These are phyloP conservation scores for Hanseniaspora occidentalis DNA, from an alignment of 805 yeast genomes.

Conservation along the genomic window DNA sequence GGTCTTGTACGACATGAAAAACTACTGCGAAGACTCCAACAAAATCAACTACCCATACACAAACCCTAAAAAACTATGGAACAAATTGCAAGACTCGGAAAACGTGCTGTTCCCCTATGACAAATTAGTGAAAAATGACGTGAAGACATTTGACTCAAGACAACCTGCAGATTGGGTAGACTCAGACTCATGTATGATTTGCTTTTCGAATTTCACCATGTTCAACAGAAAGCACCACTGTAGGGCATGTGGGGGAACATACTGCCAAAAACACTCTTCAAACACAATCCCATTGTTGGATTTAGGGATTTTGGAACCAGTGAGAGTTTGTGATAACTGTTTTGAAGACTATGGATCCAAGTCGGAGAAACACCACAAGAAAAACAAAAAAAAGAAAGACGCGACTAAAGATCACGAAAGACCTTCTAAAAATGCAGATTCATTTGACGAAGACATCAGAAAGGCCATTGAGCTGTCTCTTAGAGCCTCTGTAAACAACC, in stretches of 20 bases:
- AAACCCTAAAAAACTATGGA: conserved; percentile 4
- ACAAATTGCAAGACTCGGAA: conserved; percentile 5
- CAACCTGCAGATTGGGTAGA: conserved; percentile 98
- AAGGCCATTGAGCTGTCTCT: conserved; percentile 72
- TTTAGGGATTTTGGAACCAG: conserved; percentile 78
- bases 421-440: conserved; percentile 14
- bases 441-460: conserved; percentile 42
- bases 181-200: conserved; percentile 88
- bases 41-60: conserved; percentile 5
- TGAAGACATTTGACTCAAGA: conserved; percentile 64
- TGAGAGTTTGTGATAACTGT: conserved; percentile 90
- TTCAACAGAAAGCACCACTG: conserved; percentile 92
- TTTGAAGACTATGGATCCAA: conserved; percentile 43
- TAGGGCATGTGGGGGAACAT: conserved; percentile 94
- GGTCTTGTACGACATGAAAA: conserved; percentile 4
- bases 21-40: conserved; percentile 1
- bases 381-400: conserved; percentile 11
- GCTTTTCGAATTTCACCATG: conserved; percentile 68
- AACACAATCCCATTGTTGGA: conserved; percentile 61
- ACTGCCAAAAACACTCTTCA: conserved; percentile 74
- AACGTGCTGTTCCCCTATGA: conserved; percentile 1
- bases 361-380: conserved; percentile 15
- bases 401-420: conserved; percentile 15
- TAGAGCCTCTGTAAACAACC: conserved; percentile 8
- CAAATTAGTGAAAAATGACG: conserved; percentile 18